Base-by-base conservation (phyloP, 2,329 filamentous ascomycete genomes). In the Hirsutella rhossiliensis region DNA sequence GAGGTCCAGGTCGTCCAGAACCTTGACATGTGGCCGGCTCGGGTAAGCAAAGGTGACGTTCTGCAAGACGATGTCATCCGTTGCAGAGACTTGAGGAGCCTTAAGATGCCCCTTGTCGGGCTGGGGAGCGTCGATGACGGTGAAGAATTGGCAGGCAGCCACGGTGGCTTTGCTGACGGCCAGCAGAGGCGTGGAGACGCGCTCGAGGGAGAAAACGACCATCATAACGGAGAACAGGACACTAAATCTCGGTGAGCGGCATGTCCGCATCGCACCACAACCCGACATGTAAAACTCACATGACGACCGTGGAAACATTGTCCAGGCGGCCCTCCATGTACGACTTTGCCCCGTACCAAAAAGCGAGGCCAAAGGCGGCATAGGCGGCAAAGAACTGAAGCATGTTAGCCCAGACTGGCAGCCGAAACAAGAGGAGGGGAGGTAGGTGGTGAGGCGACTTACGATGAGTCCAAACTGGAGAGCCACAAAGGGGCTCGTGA, bases 31-130 rank as follows among this genome's bases (percentile, higher is more conserved):
- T 0, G 78, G 76, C 12, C 81, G 69, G 41, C 66, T 77, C 1
- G 84, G 84, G 53, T 89, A 89, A 2, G 82, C 75, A 54, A 89
- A 88, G n/a, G 71, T 74, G 11, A 89, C 74, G 37, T 77, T 67
- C 11, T 76, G 63, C 36, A 89, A 75, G 5, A 62, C 50, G 39
- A 68, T 66, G 41, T 68, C 62, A 3, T 66, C 52, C 5, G 53
- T 59, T 7, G 65, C 59, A 7, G 62, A 58, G 1, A 66, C 60
- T 3, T 67, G 60, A 3, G 64, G 61, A 2, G 56, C 59, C 42
- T 55, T 62, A 27, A 67, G 48, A 8, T 59, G 55, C 2, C 65
- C 64, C 20, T 57, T 59, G 2, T 52, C 47, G 1, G 64, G 65
- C 15, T 55, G 53, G 1, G 69, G 69, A 1, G 70, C 69, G 44